Conservation (phyloP, 768 basidiomycete genomes). For the Mycena floridula region DNA sequence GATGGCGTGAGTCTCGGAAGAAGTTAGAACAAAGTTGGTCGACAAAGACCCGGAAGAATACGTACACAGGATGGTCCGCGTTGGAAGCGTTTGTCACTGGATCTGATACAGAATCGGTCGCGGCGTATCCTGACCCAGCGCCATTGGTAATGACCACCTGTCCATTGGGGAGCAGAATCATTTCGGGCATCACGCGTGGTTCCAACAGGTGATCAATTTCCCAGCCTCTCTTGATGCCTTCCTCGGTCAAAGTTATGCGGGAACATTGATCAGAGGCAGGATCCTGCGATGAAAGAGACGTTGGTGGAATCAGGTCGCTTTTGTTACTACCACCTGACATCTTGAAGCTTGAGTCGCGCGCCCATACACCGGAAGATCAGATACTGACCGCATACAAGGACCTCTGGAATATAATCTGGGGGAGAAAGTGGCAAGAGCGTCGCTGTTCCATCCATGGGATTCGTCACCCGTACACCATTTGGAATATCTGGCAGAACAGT, state of each 20-base stretch:
- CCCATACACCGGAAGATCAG: no score
- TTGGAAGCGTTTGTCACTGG: slow-evolving; percentile 16
- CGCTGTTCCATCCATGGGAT: slow-evolving; percentile 20
- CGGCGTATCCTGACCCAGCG: slow-evolving; percentile 31
- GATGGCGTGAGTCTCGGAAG: no score
- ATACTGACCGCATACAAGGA: slow-evolving; percentile 27
- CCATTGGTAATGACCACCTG: slow-evolving; percentile 33
- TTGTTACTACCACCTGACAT: slow-evolving; percentile 21
- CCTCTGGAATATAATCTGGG: slow-evolving; percentile 20
- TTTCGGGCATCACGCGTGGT: slow-evolving; percentile 25
- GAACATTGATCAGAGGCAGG: slow-evolving; percentile 26
- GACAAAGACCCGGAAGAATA: slow-evolving; percentile 6
- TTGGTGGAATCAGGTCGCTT: slow-evolving; percentile 9
- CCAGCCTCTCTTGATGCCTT: slow-evolving; percentile 29
- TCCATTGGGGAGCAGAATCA: slow-evolving; percentile 27
- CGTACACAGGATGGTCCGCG: slow-evolving; percentile 22
- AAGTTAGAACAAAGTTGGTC: slow-evolving; percentile 18
- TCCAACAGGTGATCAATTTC: slow-evolving; percentile 25
- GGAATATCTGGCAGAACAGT: slow-evolving; percentile 26
- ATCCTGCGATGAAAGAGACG: slow-evolving; percentile 14
- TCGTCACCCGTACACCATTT: slow-evolving; percentile 27
- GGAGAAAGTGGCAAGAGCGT: slow-evolving; percentile 24
- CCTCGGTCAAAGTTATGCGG: slow-evolving; percentile 22
- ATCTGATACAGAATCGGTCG: slow-evolving; percentile 14
- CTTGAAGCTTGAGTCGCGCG: no score